A percentile compares a stretch with the other conserved stretches of the same genome.
phyloP scores from a whole-genome alignment of 495 filamentous ascomycete species.

The Daldinia concentrica region DNA sequence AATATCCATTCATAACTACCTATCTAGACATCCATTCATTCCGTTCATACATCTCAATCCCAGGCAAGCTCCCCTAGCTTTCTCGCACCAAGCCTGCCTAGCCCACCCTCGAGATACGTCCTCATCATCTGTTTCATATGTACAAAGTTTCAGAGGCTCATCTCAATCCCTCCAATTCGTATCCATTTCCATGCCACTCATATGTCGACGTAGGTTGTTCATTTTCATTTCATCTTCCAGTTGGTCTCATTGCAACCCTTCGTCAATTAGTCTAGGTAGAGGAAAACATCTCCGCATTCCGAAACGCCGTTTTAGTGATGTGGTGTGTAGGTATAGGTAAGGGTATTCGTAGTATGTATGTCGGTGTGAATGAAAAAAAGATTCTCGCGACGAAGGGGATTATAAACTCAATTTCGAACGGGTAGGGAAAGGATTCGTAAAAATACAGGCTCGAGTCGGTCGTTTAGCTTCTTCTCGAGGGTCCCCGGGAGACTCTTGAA shows the following conservation, averaged over 20 bases:
- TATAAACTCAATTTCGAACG: constrained; percentile 27
- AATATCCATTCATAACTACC: constrained; percentile 25
- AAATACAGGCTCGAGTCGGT: constrained; percentile 32
- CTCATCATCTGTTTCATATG: constrained; percentile 35
- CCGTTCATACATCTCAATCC: neutral
- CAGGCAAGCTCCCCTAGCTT: neutral
- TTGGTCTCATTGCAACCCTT: constrained; percentile 18
- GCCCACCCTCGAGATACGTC: neutral
- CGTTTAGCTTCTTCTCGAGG: constrained; percentile 27
- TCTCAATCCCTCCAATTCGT: constrained; percentile 10
- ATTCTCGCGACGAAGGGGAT: constrained; percentile 14
- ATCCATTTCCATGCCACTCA: constrained; percentile 27
- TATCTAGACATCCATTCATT: constrained; percentile 19
- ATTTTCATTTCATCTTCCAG: constrained; percentile 19
- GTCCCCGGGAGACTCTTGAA: constrained; percentile 30
- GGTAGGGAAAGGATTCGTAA: constrained; percentile 1
- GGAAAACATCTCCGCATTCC: constrained; percentile 21
- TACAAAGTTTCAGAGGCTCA: constrained; percentile 29
- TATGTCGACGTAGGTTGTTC: constrained; percentile 11
- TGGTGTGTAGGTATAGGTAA: neutral
- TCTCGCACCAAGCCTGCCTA: constrained; percentile 8
- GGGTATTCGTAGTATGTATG: constrained; percentile 26
- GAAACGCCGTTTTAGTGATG: constrained; percentile 35
- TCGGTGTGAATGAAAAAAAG: constrained; percentile 12
- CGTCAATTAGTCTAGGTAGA: constrained; percentile 24